These are phyloP conservation scores for Theileria orientalis DNA, from an alignment of 169 alveolate genomes.

Conservation along the genomic window DNA sequence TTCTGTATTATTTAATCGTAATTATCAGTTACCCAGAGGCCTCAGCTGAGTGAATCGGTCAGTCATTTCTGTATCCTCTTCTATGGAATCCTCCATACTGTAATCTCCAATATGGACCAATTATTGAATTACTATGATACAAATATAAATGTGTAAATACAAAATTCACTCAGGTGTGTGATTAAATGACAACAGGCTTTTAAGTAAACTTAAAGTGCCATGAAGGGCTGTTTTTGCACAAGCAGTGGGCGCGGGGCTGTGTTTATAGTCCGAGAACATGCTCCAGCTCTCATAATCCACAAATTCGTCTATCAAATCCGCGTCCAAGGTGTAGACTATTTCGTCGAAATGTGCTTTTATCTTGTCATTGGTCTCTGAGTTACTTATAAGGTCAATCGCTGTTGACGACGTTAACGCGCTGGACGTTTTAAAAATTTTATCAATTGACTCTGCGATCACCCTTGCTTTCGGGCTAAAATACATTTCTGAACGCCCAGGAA, in stretches of 20 bases:
- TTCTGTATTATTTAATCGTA: not conserved
- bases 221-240: not conserved
- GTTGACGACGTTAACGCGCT: not conserved
- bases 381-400: not conserved
- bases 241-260: too few relatives aligned
- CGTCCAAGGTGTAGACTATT: not conserved
- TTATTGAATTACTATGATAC: too few relatives aligned
- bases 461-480: not conserved
- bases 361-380: not conserved
- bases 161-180: not conserved
- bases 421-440: not conserved
- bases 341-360: not conserved
- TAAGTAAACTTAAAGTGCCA: not conserved
- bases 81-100: not conserved
- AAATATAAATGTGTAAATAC: not conserved
- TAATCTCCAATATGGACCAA: not conserved
- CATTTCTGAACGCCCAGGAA: not conserved
- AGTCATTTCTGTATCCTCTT: not conserved
- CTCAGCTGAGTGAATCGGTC: slow-evolving; percentile 33
- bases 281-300: not conserved
- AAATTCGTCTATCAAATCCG: not conserved
- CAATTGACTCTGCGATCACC: not conserved
- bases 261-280: not conserved
- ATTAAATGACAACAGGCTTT: slow-evolving; percentile 1
- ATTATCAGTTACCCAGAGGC: slow-evolving; percentile 40